Conservation (phyloP, 352 stramenopile genomes). For the Poterioochromonas sp. region DNA sequence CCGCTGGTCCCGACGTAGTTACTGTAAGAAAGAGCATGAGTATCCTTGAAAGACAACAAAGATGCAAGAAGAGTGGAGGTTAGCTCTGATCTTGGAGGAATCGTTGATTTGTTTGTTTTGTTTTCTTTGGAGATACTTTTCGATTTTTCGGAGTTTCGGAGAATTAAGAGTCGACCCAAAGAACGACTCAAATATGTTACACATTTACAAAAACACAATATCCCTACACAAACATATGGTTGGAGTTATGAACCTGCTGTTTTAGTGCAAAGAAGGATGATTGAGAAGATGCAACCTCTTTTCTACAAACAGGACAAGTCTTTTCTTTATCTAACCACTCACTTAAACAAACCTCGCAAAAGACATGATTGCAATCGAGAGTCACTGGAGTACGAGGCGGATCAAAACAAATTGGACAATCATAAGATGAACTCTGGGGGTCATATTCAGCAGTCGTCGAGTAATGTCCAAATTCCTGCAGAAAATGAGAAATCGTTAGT, state of each 20-base stretch:
- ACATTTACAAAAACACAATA: too few species aligned
- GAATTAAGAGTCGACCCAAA: too few species aligned
- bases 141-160: too few species aligned
- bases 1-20: too few species aligned
- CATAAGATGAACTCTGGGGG: background rate
- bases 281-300: background rate
- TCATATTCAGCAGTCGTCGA: background rate
- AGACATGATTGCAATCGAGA: background rate
- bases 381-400: background rate
- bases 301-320: background rate
- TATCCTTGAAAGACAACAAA: too few species aligned
- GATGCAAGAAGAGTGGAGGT: too few species aligned
- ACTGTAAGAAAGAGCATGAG: too few species aligned
- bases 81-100: too few species aligned
- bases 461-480: background rate
- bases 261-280: background rate
- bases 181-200: too few species aligned
- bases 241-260: background rate
- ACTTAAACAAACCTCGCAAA: background rate
- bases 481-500: too few species aligned
- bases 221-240: background rate
- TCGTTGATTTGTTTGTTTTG: too few species aligned
- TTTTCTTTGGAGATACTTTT: too few species aligned
- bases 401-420: conserved; percentile 3
- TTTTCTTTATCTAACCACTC: background rate